Evolutionary conservation across 495 filamentous ascomycete genomes (phyloP), one percentile per base, ranked within the genome.

Genomic region (Tuber umbilicatum): DNA sequence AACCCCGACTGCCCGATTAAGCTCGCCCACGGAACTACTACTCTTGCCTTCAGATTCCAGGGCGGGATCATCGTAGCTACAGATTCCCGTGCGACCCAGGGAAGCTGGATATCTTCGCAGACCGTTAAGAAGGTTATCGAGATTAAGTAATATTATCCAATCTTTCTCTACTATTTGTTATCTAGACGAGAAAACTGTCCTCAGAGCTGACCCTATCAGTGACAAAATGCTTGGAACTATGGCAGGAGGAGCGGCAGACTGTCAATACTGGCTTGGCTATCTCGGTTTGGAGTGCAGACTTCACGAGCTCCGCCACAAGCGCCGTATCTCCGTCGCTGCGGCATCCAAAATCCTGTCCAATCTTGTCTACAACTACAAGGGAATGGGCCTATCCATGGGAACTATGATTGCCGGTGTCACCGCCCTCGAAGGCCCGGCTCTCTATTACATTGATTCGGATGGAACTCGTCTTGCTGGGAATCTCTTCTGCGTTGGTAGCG

Each of bases 81-180:
- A 35, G 95, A 99, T 86, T 99, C 95, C 40, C 89, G 95, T 85
- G 95, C 95, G 50, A 94, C 94, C 73, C 94, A 94, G 41, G 95
- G 95, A 79, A 94, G 93, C 87, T 99, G 95, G 95, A 99, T 99
- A 85, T 96, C 95, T 72, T 94, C 91, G 85, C 95, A 99, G 87
- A 99, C 95, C 72, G 95, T 99, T 74, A 99, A 98, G 91, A 99
- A 99, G 86, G 94, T 99, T 71, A 97, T 99, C 80, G 93, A 90
- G 88, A 97, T 93, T 86, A 96, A 90, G 89, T 89, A 89, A 86
- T 87, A 31, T 5, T 17, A 27, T 64, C 27, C 43, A 10, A 47
- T 67, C 41, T 39, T 35, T 50, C 76, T 10, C 41, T 50, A n/a
- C 72, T 41, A 23, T 42, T 2, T 16, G n/a, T 1, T 40, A 70